Conservation (phyloP, 2,329 filamentous ascomycete genomes). For the Acephala macrosclerotiorum region DNA sequence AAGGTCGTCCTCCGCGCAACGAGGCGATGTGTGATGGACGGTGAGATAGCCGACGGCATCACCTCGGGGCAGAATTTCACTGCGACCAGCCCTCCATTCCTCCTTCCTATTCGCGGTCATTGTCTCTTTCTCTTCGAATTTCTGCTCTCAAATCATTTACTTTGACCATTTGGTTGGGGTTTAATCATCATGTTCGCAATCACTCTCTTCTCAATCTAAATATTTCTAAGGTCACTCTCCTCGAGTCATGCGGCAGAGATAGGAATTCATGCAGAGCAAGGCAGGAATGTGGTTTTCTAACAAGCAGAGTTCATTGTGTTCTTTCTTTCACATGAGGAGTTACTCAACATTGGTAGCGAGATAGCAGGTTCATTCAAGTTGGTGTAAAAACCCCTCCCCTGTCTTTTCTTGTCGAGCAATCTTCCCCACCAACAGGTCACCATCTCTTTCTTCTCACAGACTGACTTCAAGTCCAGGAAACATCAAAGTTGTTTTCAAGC, state of each 20-base stretch:
- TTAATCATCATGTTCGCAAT: neutral
- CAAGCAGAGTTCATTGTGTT: neutral
- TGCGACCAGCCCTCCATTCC: neutral
- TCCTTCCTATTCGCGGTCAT: neutral
- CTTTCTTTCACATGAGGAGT: neutral
- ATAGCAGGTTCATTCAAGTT: no score
- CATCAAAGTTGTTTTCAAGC: no score
- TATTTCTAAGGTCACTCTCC: neutral
- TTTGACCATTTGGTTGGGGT: neutral
- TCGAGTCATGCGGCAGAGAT: neutral
- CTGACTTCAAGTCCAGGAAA: no score
- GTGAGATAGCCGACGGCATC: neutral
- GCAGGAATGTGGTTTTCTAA: neutral
- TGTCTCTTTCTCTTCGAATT: neutral
- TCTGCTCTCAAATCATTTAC: neutral
- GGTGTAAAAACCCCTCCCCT: no score
- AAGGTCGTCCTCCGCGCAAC: no score
- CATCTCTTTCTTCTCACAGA: no score
- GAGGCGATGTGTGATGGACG: neutral
- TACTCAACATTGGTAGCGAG: no score
- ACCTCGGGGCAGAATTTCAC: neutral
- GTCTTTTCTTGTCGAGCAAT: no score
- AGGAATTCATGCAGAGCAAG: neutral
- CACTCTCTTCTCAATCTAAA: neutral
- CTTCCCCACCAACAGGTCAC: no score